These are phyloP conservation scores for Nothomitra cinnamomea DNA, from an alignment of 2,329 filamentous ascomycete genomes.

Conservation along the genomic window DNA sequence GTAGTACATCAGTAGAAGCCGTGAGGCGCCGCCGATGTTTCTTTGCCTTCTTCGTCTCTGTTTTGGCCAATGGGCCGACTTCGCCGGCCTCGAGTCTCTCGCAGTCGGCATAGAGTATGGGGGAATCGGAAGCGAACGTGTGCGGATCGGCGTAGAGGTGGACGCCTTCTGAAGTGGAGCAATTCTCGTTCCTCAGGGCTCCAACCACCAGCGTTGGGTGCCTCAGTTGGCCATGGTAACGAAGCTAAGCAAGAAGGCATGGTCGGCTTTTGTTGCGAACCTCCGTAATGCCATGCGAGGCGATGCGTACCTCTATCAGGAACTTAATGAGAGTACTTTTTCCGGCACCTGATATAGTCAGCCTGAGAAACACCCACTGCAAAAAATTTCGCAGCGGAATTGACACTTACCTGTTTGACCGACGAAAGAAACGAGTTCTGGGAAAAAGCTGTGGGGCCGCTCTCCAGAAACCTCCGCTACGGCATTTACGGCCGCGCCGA, in stretches of 20 bases:
- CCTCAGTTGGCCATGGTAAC: neutral
- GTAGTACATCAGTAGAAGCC: slow-evolving; percentile 30
- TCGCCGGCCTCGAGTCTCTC: slow-evolving; percentile 35
- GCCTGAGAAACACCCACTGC: neutral
- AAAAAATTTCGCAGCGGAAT: neutral
- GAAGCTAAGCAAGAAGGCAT: neutral
- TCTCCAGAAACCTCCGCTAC: slow-evolving; percentile 9
- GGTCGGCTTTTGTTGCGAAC: neutral
- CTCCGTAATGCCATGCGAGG: too few relatives aligned
- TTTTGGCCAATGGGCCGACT: slow-evolving; percentile 17
- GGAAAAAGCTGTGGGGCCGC: slow-evolving; percentile 15
- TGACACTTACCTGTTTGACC: slow-evolving; percentile 12
- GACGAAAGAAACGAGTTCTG: slow-evolving; percentile 27
- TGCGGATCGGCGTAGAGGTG: slow-evolving; percentile 34
- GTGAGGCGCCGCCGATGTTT: neutral
- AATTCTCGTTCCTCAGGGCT: slow-evolving; percentile 19
- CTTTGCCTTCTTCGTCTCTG: neutral
- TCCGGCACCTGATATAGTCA: slow-evolving; percentile 26
- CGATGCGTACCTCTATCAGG: slow-evolving; percentile 25
- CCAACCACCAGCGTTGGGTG: slow-evolving; percentile 28
- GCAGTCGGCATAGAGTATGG: slow-evolving; percentile 34
- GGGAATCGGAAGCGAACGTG: slow-evolving; percentile 22
- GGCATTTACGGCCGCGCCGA: slow-evolving; percentile 25
- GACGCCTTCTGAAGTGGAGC: slow-evolving; percentile 33
- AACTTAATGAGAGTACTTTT: slow-evolving; percentile 34